Evolutionary conservation across 2,329 filamentous ascomycete genomes (phyloP), one percentile per base, ranked within the genome.

Genomic region (Chrysoporthe austroafricana): DNA sequence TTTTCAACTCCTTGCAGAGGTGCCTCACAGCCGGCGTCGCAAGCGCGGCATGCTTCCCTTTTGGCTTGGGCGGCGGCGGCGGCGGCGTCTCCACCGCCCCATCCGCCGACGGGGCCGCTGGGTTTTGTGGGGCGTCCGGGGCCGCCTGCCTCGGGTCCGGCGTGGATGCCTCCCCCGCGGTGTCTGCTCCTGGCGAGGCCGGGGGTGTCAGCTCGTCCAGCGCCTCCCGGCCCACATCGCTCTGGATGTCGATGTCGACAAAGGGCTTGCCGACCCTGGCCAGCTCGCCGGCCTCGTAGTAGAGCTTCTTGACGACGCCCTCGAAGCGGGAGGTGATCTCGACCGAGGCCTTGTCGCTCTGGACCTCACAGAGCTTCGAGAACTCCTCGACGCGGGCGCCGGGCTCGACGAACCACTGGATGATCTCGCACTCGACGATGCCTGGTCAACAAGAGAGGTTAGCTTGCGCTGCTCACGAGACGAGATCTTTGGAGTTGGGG

Each of bases 361-460:
- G 96, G 57, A 99, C 96, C 82, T 99, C 96, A 81, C 96, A 99
- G 59, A 99, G 86, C 69, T 95, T 96, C 73, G 96, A 96, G 86
- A 97, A 99, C 82, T 99, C 95, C 82, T 99, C 94, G 74, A 99
- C 94, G 67, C 92, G 90, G 46, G 96, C 96, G 68, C 94, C 95
- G 62, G 96, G 94, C 80, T 97, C 91, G 72, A 99, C 95, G 78
- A 98, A 99, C 96, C 96, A 99, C 83, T 99, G 96, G 75, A 98
- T 98, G 75, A 99, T 93, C 80, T 99, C 96, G 76, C 96, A 97
- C 82, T 99, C 96, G 77, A 96, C 94, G 75, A 98, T 99, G 66
- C 96, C 96, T 96, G 73, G 54, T 62, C 63, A 66, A 61, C n/a
- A 32, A 61, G 59, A 46, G 21, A 62, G n/a, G 64, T 57, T 43